phyloP scores from a whole-genome alignment of 1,284 basidiomycete species.

The Marasmius fiardii region DNA sequence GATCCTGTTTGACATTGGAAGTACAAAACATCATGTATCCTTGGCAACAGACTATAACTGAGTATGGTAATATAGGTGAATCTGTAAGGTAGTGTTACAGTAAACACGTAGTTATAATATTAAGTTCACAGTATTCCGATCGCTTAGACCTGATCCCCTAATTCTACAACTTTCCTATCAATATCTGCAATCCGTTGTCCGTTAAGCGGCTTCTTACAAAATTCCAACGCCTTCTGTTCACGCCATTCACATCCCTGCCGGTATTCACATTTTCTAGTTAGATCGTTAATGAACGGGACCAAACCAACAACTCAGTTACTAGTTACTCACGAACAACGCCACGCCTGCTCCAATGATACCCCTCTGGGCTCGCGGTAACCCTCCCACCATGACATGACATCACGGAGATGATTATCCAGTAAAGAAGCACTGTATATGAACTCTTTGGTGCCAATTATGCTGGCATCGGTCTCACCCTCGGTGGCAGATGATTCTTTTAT shows the following conservation, averaged over 20 bases:
- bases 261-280: conserved; percentile 75
- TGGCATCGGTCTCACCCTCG: conserved; percentile 22
- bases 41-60: no score
- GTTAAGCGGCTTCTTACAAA: neutral
- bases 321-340: conserved; percentile 64
- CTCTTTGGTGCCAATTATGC: conserved; percentile 63
- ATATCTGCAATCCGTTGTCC: neutral
- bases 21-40: no score
- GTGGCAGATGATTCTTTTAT: conserved; percentile 5
- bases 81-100: no score
- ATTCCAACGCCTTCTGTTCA: conserved; percentile 57
- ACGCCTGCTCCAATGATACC: conserved; percentile 57
- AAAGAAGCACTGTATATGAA: conserved; percentile 57
- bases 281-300: conserved; percentile 3
- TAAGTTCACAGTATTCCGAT: no score
- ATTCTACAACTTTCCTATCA: conserved; percentile 2
- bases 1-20: no score
- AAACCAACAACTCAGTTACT: conserved; percentile 5
- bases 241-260: conserved; percentile 81
- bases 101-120: no score
- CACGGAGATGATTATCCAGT: conserved; percentile 56
- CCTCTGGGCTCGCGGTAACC: conserved; percentile 65
- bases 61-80: no score
- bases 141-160: neutral
- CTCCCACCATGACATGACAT: conserved; percentile 72